Conservation (phyloP, 129 eudicot species). For the Heracleum sosnowskyi region DNA sequence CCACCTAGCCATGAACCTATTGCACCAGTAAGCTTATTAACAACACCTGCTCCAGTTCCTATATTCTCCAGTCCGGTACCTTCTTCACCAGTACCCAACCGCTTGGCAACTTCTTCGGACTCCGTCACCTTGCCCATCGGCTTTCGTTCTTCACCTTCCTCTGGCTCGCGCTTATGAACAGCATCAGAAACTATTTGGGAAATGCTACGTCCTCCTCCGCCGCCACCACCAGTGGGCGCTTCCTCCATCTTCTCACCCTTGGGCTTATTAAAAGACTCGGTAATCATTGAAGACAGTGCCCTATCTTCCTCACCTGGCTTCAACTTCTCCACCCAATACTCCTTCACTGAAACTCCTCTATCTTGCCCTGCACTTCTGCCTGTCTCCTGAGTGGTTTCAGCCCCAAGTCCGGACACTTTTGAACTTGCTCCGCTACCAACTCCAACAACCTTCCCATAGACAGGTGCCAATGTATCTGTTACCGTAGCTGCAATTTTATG, state of each 20-base stretch:
- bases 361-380: conserved; percentile 12
- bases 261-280: conserved; percentile 23
- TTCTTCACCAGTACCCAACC: conserved; percentile 31
- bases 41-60: conserved; percentile 30
- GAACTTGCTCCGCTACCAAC: conserved; percentile 35
- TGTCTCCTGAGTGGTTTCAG: conserved; percentile 7
- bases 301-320: conserved; percentile 74
- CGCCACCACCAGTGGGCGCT: not conserved
- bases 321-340: conserved; percentile 49
- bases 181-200: conserved; percentile 24
- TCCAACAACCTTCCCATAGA: conserved; percentile 43
- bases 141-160: conserved; percentile 11
- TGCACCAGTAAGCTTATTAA: conserved; percentile 43
- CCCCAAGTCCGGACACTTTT: conserved; percentile 28
- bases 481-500: conserved; percentile 33
- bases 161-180: conserved; percentile 20
- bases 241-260: not conserved
- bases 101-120: conserved; percentile 47
- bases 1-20: conserved; percentile 49
- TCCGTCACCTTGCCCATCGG: conserved; percentile 54
- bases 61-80: conserved; percentile 11
- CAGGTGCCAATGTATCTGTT: conserved; percentile 38
- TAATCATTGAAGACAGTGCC: conserved; percentile 54
- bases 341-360: conserved; percentile 50
- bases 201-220: not conserved